Evolutionary conservation across 2,329 filamentous ascomycete genomes (phyloP).

Genomic region (Emmonsiellopsis sp.): DNA sequence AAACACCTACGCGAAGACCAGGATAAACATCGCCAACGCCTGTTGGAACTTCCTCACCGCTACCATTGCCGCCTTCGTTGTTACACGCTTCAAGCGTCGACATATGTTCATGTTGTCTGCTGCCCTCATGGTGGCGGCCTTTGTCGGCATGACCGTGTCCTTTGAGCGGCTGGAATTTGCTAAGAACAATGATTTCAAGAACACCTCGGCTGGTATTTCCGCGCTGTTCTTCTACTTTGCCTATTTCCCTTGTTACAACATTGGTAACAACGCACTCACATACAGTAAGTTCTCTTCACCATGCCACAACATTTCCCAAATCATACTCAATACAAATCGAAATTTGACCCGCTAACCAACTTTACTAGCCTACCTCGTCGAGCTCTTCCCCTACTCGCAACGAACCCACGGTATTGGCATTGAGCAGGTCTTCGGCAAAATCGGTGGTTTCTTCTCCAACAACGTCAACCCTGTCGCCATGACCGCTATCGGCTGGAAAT

Average conservation of each 20-base stretch:
- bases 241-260: slow-evolving; percentile 52
- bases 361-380: slow-evolving; percentile 39
- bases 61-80: slow-evolving; percentile 25
- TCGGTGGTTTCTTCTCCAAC: slow-evolving; percentile 41
- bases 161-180: slow-evolving; percentile 31
- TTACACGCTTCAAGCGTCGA: slow-evolving; percentile 28
- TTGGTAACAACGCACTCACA: slow-evolving; percentile 58
- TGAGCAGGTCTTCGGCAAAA: slow-evolving; percentile 45
- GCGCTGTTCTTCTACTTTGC: slow-evolving; percentile 51
- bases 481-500: slow-evolving; percentile 35
- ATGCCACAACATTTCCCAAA: slow-evolving; percentile 13
- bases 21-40: slow-evolving; percentile 22
- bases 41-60: slow-evolving; percentile 31
- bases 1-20: slow-evolving; percentile 20
- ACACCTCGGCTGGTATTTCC: slow-evolving; percentile 28
- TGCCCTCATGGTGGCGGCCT: slow-evolving; percentile 41
- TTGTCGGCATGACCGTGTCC: slow-evolving; percentile 47
- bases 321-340: not conserved
- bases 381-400: slow-evolving; percentile 50
- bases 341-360: slow-evolving; percentile 13
- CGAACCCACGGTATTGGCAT: slow-evolving; percentile 50
- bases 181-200: slow-evolving; percentile 22
- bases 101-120: slow-evolving; percentile 41
- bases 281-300: slow-evolving; percentile 33
- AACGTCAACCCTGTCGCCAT: slow-evolving; percentile 41